These are phyloP conservation scores for Xanthoceras sorbifolium DNA, from an alignment of 345 rosid genomes.

Conservation along the genomic window DNA sequence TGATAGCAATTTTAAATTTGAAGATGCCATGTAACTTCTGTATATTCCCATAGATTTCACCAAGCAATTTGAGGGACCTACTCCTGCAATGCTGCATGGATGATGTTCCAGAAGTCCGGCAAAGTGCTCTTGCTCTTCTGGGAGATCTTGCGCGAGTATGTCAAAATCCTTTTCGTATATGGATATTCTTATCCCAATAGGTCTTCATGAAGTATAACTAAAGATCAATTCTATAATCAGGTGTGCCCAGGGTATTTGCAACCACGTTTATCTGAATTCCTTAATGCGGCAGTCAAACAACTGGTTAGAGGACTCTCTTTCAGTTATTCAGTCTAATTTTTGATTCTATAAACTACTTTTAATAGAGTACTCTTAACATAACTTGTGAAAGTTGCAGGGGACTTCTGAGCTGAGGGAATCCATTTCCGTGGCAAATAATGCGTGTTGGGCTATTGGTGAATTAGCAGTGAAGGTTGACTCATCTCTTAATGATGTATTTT, in stretches of 20 bases:
- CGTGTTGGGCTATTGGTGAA: slow-evolving; percentile 99
- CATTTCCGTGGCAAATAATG: slow-evolving; percentile 91
- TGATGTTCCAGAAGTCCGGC: slow-evolving; percentile 69
- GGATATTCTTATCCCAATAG: not conserved
- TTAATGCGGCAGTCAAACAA: slow-evolving; percentile 72
- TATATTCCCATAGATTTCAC: slow-evolving; percentile 54
- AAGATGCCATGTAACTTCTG: not conserved
- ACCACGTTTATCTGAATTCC: slow-evolving; percentile 47
- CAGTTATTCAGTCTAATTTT: not conserved
- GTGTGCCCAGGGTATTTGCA: slow-evolving; percentile 11
- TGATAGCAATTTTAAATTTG: not conserved
- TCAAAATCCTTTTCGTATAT: not conserved
- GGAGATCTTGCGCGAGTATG: slow-evolving; percentile 84
- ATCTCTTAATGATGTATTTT: slow-evolving; percentile 1
- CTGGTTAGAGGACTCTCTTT: slow-evolving; percentile 54
- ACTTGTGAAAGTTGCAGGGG: slow-evolving; percentile 46
- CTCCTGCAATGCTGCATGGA: slow-evolving; percentile 92
- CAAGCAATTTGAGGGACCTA: slow-evolving; percentile 71
- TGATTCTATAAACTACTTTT: slow-evolving; percentile 20
- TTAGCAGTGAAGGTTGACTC: slow-evolving; percentile 78
- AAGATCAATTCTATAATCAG: slow-evolving; percentile 1
- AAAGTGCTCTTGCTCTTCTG: slow-evolving; percentile 91
- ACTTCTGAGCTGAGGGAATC: slow-evolving; percentile 64
- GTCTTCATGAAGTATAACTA: not conserved
- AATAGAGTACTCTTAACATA: slow-evolving; percentile 2